Evolutionary conservation across 2,329 filamentous ascomycete genomes (phyloP).

Genomic region (Parafenestella ontariensis): DNA sequence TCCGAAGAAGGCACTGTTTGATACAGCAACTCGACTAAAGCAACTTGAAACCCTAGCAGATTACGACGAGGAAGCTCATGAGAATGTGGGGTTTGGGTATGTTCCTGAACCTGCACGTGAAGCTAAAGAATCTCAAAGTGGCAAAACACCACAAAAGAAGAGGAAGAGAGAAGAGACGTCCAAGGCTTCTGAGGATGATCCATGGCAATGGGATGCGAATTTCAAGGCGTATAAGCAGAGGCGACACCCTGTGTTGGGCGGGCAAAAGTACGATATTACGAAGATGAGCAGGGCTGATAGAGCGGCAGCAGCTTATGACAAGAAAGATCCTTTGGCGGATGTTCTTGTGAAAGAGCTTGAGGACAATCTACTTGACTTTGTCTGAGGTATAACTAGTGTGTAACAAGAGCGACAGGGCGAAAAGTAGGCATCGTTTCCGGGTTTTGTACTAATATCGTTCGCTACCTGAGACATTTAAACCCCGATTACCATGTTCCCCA

Average conservation of each 20-base stretch:
- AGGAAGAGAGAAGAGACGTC: background rate
- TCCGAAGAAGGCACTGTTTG: conserved; percentile 11
- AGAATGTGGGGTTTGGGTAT: background rate
- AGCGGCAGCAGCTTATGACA: conserved; percentile 10
- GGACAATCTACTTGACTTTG: conserved; percentile 10
- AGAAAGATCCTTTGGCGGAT: conserved; percentile 21
- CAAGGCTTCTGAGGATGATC: conserved; percentile 9
- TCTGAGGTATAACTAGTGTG: background rate
- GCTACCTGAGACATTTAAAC: background rate
- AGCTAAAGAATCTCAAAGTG: background rate
- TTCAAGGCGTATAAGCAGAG: conserved; percentile 16
- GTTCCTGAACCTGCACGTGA: background rate
- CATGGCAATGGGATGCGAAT: conserved; percentile 18
- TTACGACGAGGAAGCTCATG: background rate
- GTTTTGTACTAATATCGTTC: background rate
- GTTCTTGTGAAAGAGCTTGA: conserved; percentile 12
- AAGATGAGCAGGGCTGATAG: conserved; percentile 22
- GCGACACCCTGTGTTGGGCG: conserved; percentile 3
- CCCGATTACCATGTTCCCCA: no score
- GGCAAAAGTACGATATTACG: conserved; percentile 28
- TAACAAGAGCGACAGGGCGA: background rate
- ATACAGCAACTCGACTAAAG: conserved; percentile 13
- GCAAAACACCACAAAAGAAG: conserved; percentile 3
- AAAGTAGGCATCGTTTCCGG: background rate
- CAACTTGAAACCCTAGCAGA: conserved; percentile 9